phyloP scores from a whole-genome alignment of 495 filamentous ascomycete genomes.

The Aspergillus panamensis region DNA sequence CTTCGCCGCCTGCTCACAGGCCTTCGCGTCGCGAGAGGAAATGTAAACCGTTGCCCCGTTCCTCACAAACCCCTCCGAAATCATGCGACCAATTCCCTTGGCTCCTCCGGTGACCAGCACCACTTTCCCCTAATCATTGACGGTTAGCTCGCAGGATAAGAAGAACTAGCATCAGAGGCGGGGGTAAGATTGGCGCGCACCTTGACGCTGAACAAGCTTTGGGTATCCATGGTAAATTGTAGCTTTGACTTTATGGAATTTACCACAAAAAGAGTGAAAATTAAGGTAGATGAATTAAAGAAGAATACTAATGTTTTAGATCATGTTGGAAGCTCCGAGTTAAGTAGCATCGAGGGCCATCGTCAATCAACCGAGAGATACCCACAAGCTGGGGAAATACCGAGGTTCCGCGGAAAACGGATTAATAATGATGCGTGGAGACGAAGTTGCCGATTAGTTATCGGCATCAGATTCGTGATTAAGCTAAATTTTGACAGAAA shows the following conservation, averaged over 20 bases:
- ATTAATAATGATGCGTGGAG: not conserved
- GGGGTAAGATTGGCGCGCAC: conserved; percentile 29
- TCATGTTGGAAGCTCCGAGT: not conserved
- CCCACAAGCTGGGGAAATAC: not conserved
- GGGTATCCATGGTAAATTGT: conserved; percentile 47
- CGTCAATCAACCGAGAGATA: not conserved
- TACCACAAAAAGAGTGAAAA: not conserved
- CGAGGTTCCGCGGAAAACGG: not conserved
- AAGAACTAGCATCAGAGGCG: no score
- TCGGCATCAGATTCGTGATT: not conserved
- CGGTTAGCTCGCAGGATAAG: conserved; percentile 3
- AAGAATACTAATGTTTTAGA: not conserved
- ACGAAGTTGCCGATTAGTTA: not conserved
- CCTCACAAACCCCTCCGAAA: conserved; percentile 69
- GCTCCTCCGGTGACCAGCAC: conserved; percentile 71
- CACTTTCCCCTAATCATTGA: conserved; percentile 58
- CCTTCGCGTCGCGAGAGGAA: conserved; percentile 64
- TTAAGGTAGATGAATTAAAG: not conserved
- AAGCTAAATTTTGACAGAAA: no score
- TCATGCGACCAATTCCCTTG: conserved; percentile 76
- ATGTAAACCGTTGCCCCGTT: conserved; percentile 86
- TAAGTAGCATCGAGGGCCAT: not conserved
- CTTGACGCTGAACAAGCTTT: conserved; percentile 57
- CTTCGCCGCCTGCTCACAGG: conserved; percentile 54
- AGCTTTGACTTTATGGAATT: not conserved